Base-by-base conservation (phyloP, 2,329 filamentous ascomycete genomes). In the Colletotrichum lentis region DNA sequence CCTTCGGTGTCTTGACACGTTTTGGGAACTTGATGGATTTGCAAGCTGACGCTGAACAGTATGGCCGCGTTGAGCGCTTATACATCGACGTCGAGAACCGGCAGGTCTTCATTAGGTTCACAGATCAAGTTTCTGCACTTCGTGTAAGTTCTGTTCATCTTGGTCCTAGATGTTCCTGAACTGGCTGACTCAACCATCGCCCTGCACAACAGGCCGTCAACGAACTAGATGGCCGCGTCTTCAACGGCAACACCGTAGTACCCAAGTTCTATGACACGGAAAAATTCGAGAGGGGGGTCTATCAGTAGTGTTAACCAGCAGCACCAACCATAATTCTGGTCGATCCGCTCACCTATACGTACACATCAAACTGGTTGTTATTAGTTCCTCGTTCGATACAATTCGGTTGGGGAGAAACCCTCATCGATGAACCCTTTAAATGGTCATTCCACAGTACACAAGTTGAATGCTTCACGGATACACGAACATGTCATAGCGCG, bases 21-120 rank as follows among this genome's bases (percentile, higher is more conserved):
- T 49, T 24, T 22, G 4, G 20, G 8, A 39, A 67, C 20, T 10
- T 20, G n/a, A 46, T 27, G 35, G 31, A 22, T 43, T 5, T 18
- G 1, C 39, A 57, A 24, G 44, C 59, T 70, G 56, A 64, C 69
- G 37, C 64, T 5, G 12, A 11, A 20, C 16, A 93, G 88, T 97
- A 97, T 76, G 94, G 94, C 18, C 86, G 88, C 52, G 91, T 97
- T 5, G 92, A 96, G 78, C 85, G 93, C 72, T 83, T 97, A 20
- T 90, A 90, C 74, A 90, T 97, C 66, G 88, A 92, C 74, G 83
- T 88, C 52, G 81, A 85, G 71, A 83, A 83, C 56, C 80, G 83
- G 14, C 87, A 89, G 61, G 96, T 99, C 5, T 98, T 97, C 78
- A 93, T 99, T 77, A 93, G 96, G 77, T 99, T 98, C 76, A 95